Base-by-base conservation (phyloP, 768 basidiomycete genomes). In the Kockovaella imperatae region DNA sequence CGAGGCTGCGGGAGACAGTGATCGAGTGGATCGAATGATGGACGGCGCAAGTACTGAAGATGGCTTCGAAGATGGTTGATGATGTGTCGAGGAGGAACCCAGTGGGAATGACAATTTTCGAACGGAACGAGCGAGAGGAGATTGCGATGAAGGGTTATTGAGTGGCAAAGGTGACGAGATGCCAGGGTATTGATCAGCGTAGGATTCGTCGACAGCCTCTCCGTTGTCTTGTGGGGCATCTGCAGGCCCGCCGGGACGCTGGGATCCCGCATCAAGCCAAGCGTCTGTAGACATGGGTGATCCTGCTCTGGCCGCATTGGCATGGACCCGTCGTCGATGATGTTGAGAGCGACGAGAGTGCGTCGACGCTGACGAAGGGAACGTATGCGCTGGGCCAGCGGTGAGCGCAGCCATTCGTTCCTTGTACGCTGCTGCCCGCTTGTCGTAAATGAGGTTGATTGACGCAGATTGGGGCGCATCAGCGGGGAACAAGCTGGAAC, bases 401-500 rank as follows among this genome's bases (percentile, higher is more conserved):
- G 52, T 60, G 8, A 70, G 52, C 0, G 69, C 62, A 11, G 55
- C 38, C 49, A 67, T 59, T 23, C 59, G 61, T n/a, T 68, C 63
- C 0, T 64, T 52, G 35, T 70, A 70, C 2, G 67, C 64, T 7
- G 59, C 61, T 4, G 69, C 69, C 13, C 69, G 58, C 23, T 57
- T 56, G 32, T 70, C 69, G 54, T 70, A 70, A 36, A 70, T 70
- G 20, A 36, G 57, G 58, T 65, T 68, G 59, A 70, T 67, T 20
- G 62, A 56, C 1, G 66, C 55, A 1, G 65, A 51, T 38, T 50
- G 47, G 0, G 67, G 62, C 10, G 64, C 56, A 18, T 58, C 50
- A 4, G 60, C 44, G 17, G 35, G 60, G 36, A 2, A 50, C 51
- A 34, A 47, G 31, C 15, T 5, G 20, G 25, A n/a, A n/a, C n/a